These are phyloP conservation scores for Pleoardoris graminearum DNA, from an alignment of 2,329 filamentous ascomycete species.

Conservation along the genomic window DNA sequence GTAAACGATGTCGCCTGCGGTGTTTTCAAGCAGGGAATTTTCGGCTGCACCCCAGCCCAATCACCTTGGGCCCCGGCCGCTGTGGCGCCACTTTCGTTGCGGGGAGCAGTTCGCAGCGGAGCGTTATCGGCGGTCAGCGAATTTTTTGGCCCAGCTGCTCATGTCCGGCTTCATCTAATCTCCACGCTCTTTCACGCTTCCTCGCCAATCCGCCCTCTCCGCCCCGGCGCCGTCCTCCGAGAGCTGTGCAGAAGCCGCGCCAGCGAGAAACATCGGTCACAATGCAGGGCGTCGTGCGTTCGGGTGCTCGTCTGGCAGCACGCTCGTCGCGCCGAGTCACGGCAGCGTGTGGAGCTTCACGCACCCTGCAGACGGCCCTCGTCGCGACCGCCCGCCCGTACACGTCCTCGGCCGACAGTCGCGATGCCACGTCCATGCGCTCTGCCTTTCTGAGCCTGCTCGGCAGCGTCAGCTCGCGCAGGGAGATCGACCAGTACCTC, in stretches of 20 bases:
- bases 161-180: slow-evolving; percentile 17
- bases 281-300: slow-evolving; percentile 46
- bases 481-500: slow-evolving; percentile 95
- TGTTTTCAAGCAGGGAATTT: slow-evolving; percentile 3
- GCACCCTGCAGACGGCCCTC: slow-evolving; percentile 38
- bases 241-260: slow-evolving; percentile 25
- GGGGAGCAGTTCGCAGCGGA: slow-evolving; percentile 14
- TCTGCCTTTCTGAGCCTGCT: slow-evolving; percentile 86
- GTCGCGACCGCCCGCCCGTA: slow-evolving; percentile 37
- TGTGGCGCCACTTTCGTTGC: slow-evolving; percentile 22
- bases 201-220: slow-evolving; percentile 25
- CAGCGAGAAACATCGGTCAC: slow-evolving; percentile 29
- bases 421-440: slow-evolving; percentile 40
- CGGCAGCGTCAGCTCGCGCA: slow-evolving; percentile 93
- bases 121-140: slow-evolving; percentile 33
- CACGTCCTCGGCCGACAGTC: slow-evolving; percentile 39
- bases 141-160: slow-evolving; percentile 9
- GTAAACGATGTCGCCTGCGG: background rate
- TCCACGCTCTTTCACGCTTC: slow-evolving; percentile 17
- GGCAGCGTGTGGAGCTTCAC: slow-evolving; percentile 29
- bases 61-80: slow-evolving; percentile 13
- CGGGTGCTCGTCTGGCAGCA: slow-evolving; percentile 42
- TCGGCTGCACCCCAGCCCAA: slow-evolving; percentile 3
- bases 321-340: slow-evolving; percentile 41
- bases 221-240: slow-evolving; percentile 20